phyloP scores from a whole-genome alignment of 1,284 basidiomycete species.

The Meripilus lineatus region DNA sequence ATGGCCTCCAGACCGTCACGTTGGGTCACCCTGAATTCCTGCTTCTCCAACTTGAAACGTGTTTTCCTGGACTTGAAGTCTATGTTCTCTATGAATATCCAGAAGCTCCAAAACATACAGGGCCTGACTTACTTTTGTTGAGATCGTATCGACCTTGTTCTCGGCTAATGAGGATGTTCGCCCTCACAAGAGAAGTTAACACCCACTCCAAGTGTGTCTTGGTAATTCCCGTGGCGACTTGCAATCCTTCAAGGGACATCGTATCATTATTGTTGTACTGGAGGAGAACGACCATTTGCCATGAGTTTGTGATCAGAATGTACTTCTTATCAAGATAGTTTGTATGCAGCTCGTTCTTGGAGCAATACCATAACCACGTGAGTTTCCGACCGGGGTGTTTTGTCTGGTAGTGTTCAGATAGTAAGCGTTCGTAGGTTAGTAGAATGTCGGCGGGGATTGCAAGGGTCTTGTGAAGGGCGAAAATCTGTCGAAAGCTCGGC shows the following conservation, averaged over 20 bases:
- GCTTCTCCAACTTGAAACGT: constrained; percentile 91
- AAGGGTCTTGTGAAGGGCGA: constrained; percentile 81
- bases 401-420: constrained; percentile 90
- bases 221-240: constrained; percentile 78
- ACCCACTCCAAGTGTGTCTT: constrained; percentile 86
- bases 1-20: constrained; percentile 96
- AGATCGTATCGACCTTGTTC: constrained; percentile 88
- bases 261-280: constrained; percentile 94
- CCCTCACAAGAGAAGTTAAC: constrained; percentile 80
- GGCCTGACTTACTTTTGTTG: constrained; percentile 71
- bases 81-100: constrained; percentile 30
- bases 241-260: constrained; percentile 77
- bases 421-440: constrained; percentile 89
- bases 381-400: constrained; percentile 95
- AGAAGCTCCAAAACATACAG: constrained; percentile 2
- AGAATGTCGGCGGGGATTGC: constrained; percentile 86
- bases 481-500: constrained; percentile 96
- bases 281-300: constrained; percentile 91
- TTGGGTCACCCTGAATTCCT: constrained; percentile 85
- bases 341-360: constrained; percentile 92
- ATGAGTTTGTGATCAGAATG: constrained; percentile 92
- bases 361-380: constrained; percentile 98
- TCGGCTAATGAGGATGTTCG: constrained; percentile 83
- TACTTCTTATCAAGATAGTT: constrained; percentile 94
- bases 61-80: constrained; percentile 99